A percentile compares a stretch with the other conserved stretches of the same genome.
These are phyloP conservation scores for Exophiala lecanii-corni DNA, from an alignment of 2,329 filamentous ascomycete genomes.

Conservation along the genomic window DNA sequence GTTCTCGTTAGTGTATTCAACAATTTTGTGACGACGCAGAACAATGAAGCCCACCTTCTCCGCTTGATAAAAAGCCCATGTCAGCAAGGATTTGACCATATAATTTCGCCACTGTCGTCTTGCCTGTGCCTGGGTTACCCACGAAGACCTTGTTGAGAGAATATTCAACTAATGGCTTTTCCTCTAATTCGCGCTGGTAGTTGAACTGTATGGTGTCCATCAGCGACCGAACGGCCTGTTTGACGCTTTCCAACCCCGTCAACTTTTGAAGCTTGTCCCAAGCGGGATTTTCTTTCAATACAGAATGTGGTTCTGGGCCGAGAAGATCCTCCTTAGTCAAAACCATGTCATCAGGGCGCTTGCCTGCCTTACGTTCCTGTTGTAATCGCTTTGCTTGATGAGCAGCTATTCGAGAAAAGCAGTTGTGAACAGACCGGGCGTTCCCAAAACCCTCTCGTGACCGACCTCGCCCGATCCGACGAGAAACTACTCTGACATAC, in stretches of 20 bases:
- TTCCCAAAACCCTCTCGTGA: slow-evolving; percentile 69
- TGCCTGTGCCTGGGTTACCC: slow-evolving; percentile 69
- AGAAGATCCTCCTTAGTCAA: slow-evolving; percentile 66
- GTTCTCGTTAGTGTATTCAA: slow-evolving; percentile 6
- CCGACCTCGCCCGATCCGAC: slow-evolving; percentile 58
- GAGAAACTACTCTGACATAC: slow-evolving; percentile 59
- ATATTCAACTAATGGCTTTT: slow-evolving; percentile 56
- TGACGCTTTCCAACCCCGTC: slow-evolving; percentile 59
- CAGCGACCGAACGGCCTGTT: slow-evolving; percentile 54
- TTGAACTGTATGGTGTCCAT: slow-evolving; percentile 61
- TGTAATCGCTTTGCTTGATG: slow-evolving; percentile 57
- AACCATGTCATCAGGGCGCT: slow-evolving; percentile 51
- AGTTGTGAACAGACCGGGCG: slow-evolving; percentile 64
- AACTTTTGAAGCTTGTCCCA: slow-evolving; percentile 57
- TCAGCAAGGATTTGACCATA: slow-evolving; percentile 66
- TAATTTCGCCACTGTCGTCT: slow-evolving; percentile 69
- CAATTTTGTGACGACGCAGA: slow-evolving; percentile 1
- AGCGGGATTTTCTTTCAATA: slow-evolving; percentile 48
- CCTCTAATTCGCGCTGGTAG: slow-evolving; percentile 60
- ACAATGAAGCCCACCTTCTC: slow-evolving; percentile 51
- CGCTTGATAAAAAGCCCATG: slow-evolving; percentile 62
- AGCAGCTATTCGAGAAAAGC: slow-evolving; percentile 48
- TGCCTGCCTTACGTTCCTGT: slow-evolving; percentile 41
- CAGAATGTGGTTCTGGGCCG: slow-evolving; percentile 59
- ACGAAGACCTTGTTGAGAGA: slow-evolving; percentile 66